phyloP scores from a whole-genome alignment of 2,329 filamentous ascomycete species.

The Coniella lustricola region DNA sequence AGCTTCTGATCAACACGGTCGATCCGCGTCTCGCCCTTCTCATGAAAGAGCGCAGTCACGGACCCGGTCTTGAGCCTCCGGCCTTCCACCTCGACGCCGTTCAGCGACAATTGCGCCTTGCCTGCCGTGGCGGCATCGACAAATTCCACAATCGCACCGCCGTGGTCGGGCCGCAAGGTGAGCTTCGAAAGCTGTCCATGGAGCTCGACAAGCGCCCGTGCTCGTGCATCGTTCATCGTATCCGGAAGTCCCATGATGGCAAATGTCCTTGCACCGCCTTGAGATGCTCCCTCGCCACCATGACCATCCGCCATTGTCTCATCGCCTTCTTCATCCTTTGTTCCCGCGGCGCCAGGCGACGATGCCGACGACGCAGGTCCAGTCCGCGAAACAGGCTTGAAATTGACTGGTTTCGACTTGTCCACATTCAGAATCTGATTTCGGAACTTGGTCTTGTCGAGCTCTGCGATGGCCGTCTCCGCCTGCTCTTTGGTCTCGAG shows the following conservation, averaged over 20 bases:
- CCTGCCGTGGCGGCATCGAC: constrained; percentile 63
- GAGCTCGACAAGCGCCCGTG: constrained; percentile 64
- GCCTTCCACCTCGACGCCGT: constrained; percentile 48
- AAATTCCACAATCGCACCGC: constrained; percentile 83
- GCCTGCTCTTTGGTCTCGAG: constrained; percentile 67
- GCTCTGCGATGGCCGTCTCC: constrained; percentile 54
- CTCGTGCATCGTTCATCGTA: constrained; percentile 81
- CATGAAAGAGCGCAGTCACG: constrained; percentile 46
- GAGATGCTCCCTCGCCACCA: constrained; percentile 4
- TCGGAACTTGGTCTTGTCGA: constrained; percentile 65
- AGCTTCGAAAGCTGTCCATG: constrained; percentile 69
- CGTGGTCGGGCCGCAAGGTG: constrained; percentile 70
- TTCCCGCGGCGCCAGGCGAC: constrained; percentile 25
- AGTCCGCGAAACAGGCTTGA: constrained; percentile 46
- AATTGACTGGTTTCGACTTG: constrained; percentile 48
- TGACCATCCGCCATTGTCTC: constrained; percentile 29
- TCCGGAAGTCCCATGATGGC: constrained; percentile 82
- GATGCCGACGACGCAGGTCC: constrained; percentile 26
- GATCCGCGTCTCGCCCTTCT: constrained; percentile 39
- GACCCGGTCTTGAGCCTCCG: constrained; percentile 48
- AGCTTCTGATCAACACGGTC: constrained; percentile 33
- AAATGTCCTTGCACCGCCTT: constrained; percentile 45
- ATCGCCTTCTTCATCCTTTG: constrained; percentile 29
- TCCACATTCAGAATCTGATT: constrained; percentile 62
- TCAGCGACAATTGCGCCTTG: constrained; percentile 56